These are phyloP conservation scores for Paragyromitra xinjiangensis DNA, from an alignment of 495 filamentous ascomycete genomes.

Conservation along the genomic window DNA sequence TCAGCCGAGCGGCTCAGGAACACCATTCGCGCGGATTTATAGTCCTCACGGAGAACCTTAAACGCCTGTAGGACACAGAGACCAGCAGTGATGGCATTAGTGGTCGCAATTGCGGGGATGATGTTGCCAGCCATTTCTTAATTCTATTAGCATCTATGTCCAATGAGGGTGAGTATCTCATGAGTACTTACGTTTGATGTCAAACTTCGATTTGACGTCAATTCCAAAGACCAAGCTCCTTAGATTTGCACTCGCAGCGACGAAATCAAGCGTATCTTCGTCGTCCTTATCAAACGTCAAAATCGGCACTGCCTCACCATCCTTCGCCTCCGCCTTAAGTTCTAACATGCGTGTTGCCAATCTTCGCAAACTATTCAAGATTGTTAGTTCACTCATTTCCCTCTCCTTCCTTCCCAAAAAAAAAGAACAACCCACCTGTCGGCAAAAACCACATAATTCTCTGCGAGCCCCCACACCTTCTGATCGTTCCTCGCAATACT, in stretches of 20 bases:
- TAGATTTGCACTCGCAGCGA: constrained; percentile 87
- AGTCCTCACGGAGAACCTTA: constrained; percentile 83
- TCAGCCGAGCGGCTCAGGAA: constrained; percentile 80
- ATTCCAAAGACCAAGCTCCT: constrained; percentile 87
- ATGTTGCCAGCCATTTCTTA: constrained; percentile 97
- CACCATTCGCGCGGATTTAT: constrained; percentile 62
- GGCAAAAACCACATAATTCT: constrained; percentile 86
- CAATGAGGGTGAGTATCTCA: not conserved
- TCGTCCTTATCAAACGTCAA: constrained; percentile 98
- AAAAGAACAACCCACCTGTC: constrained; percentile 66
- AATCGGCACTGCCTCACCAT: constrained; percentile 66
- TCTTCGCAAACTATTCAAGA: constrained; percentile 68
- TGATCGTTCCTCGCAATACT: constrained; percentile 73
- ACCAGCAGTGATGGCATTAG: constrained; percentile 94
- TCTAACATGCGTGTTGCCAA: constrained; percentile 76
- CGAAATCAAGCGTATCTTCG: constrained; percentile 93
- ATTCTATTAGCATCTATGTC: constrained; percentile 28
- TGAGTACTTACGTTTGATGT: constrained; percentile 78
- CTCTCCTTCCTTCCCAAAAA: not conserved
- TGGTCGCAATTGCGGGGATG: constrained; percentile 97
- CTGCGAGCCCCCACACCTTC: constrained; percentile 77
- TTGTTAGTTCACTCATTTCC: constrained; percentile 36
- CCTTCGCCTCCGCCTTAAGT: constrained; percentile 64
- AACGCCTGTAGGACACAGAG: constrained; percentile 93
- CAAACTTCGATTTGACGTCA: constrained; percentile 86